Percentiles rank a stretch among this genome's conserved stretches.
Conservation (phyloP, 202 grass and related monocot species). For the Panicum hallii region DNA sequence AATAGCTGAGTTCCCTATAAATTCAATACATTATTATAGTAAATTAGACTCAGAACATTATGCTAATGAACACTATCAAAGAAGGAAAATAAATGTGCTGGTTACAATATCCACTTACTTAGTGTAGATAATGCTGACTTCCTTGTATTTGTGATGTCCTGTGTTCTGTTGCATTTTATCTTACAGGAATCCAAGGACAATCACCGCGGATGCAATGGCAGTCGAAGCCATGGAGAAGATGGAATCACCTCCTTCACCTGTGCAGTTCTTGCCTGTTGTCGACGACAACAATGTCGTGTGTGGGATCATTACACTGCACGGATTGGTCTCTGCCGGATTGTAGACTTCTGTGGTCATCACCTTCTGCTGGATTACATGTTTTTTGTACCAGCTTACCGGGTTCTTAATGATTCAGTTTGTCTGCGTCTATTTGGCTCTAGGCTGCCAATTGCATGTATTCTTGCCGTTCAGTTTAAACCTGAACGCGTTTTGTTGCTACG, state of each 20-base stretch:
- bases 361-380: constrained; percentile 60
- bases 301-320: constrained; percentile 91
- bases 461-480: neutral
- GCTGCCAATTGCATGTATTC: neutral
- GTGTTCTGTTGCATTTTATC: neutral
- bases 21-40: neutral
- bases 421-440: neutral
- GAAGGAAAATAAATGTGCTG: neutral
- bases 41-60: neutral
- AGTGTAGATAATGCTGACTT: neutral
- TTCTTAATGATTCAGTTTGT: constrained; percentile 17
- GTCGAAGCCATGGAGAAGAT: constrained; percentile 96
- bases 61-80: neutral
- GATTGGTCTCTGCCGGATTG: constrained; percentile 83
- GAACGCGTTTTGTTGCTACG: neutral
- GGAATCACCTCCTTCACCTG: constrained; percentile 88
- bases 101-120: neutral
- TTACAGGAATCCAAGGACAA: constrained; percentile 85
- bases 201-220: constrained; percentile 89
- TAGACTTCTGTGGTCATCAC: constrained; percentile 36
- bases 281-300: constrained; percentile 63
- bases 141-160: neutral
- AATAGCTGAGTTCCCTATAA: no score
- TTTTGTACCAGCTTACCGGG: constrained; percentile 13
- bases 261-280: constrained; percentile 95